Percentiles rank a stretch among this genome's conserved stretches.
Evolutionary conservation across 2,329 filamentous ascomycete species (phyloP).

Genomic region (Aspergillus carbonarius): DNA sequence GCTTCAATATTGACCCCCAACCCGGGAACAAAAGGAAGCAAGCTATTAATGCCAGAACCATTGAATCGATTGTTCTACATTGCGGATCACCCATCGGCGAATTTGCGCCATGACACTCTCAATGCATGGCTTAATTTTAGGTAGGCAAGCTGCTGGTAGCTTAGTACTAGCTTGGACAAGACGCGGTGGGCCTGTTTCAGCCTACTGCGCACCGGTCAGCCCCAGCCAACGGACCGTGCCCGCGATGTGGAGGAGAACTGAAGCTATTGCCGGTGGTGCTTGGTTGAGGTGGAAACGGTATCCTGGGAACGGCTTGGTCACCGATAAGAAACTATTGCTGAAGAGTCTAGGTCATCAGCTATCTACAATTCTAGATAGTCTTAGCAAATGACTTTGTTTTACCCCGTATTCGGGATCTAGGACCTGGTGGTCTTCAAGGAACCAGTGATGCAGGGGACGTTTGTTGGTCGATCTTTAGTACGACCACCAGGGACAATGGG

Average conservation of each 20-base stretch:
- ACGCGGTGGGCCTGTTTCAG: slow-evolving; percentile 10
- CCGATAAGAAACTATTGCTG: neutral
- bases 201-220: slow-evolving; percentile 13
- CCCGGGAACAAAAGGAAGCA: neutral
- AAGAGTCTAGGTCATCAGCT: neutral
- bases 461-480: neutral
- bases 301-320: neutral
- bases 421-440: neutral
- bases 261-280: neutral
- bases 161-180: neutral
- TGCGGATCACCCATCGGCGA: slow-evolving; percentile 1
- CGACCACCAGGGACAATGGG: neutral
- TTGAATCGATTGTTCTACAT: neutral
- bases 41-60: neutral
- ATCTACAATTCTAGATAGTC: neutral
- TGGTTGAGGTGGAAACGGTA: neutral
- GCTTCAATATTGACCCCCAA: neutral
- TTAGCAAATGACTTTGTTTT: neutral
- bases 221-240: slow-evolving; percentile 16
- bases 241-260: slow-evolving; percentile 8
- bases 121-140: neutral
- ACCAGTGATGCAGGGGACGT: neutral
- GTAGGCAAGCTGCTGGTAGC: neutral
- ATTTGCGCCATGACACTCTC: neutral
- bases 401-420: neutral